Evolutionary conservation across 164 flowering plant genomes (phyloP).

Genomic region (Magnolia changhungtana): DNA sequence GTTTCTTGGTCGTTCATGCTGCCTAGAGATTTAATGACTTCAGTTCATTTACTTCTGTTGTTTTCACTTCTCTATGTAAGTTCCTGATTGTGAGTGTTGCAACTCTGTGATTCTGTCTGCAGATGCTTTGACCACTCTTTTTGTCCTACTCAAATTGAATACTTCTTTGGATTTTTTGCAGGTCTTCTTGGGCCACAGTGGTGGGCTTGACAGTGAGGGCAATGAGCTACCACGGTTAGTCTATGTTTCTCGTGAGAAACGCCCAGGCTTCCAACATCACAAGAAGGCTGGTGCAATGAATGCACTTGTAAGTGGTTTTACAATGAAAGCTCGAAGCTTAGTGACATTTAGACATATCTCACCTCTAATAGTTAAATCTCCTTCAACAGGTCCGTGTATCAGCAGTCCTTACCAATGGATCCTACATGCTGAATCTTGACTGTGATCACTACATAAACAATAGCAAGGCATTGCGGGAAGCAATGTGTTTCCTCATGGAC

Average conservation of each 20-base stretch:
- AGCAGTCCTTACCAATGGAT: constrained; percentile 63
- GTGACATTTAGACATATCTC: neutral
- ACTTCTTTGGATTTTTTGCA: constrained; percentile 10
- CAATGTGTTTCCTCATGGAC: constrained; percentile 72
- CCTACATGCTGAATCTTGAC: constrained; percentile 61
- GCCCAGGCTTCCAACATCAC: constrained; percentile 59
- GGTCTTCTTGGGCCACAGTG: constrained; percentile 53
- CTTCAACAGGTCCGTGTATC: constrained; percentile 44
- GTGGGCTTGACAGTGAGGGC: constrained; percentile 47
- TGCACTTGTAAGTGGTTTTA: constrained; percentile 41
- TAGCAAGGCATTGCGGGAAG: constrained; percentile 66
- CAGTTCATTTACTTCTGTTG: neutral
- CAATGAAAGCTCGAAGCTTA: neutral
- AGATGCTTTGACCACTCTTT: neutral
- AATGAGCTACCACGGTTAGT: constrained; percentile 50
- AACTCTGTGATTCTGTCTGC: neutral
- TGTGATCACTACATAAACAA: constrained; percentile 76
- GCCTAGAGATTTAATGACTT: neutral
- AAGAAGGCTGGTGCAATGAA: constrained; percentile 76
- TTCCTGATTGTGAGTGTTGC: neutral
- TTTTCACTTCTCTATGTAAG: neutral
- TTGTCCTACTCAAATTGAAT: neutral
- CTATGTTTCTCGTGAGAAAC: constrained; percentile 58
- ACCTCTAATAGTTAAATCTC: neutral
- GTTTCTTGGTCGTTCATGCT: neutral